Conservation (phyloP, 73 alveolate species). For the Paramecium tetraurelia region DNA sequence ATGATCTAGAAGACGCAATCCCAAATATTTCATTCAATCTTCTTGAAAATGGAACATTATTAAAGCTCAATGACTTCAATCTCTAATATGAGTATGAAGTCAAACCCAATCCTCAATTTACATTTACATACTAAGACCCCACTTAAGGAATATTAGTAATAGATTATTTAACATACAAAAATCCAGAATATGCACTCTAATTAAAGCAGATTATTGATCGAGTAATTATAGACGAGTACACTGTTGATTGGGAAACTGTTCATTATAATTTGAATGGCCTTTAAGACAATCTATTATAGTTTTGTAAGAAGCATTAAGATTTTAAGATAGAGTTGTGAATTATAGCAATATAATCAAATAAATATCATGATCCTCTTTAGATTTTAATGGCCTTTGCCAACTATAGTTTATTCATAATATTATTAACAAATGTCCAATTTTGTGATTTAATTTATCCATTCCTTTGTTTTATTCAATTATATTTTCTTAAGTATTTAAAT, state of each 20-base stretch:
- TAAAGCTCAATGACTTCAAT: neutral
- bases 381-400: neutral
- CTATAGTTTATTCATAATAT: no score
- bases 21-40: neutral
- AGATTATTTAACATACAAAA: neutral
- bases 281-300: neutral
- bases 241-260: neutral
- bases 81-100: neutral
- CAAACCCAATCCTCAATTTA: neutral
- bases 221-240: neutral
- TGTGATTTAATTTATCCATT: no score
- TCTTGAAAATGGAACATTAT: neutral
- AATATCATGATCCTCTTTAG: neutral
- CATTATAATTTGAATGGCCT: neutral
- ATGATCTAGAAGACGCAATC: conserved; percentile 6
- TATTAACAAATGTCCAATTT: no score
- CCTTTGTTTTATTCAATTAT: no score
- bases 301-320: neutral
- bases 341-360: neutral
- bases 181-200: neutral
- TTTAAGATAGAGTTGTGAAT: neutral
- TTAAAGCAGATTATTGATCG: neutral
- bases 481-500: no score
- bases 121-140: neutral
- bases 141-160: neutral